These are phyloP conservation scores for Hypomyces perniciosus DNA, from an alignment of 2,329 filamentous ascomycete genomes.

Conservation along the genomic window DNA sequence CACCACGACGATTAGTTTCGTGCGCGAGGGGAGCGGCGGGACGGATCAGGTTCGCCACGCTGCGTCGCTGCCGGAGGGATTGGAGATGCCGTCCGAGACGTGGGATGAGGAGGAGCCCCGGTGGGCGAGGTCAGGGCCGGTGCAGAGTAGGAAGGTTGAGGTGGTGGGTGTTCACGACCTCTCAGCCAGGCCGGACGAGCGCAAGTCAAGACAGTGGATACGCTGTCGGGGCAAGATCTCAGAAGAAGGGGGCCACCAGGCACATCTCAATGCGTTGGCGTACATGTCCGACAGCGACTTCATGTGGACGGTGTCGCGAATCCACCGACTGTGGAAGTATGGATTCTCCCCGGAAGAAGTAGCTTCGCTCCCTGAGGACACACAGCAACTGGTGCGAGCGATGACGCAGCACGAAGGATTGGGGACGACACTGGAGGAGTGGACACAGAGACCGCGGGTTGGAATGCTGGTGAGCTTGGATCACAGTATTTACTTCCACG, in stretches of 20 bases:
- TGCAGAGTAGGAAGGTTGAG: constrained; percentile 40
- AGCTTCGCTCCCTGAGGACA: constrained; percentile 40
- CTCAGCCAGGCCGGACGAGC: constrained; percentile 49
- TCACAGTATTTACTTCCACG: constrained; percentile 66
- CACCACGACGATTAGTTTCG: constrained; percentile 89
- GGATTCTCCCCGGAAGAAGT: constrained; percentile 49
- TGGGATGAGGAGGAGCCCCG: constrained; percentile 42
- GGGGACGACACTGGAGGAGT: constrained; percentile 38
- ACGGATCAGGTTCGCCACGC: constrained; percentile 56
- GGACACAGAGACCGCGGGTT: constrained; percentile 49
- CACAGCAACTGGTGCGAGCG: constrained; percentile 30
- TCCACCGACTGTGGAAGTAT: constrained; percentile 76
- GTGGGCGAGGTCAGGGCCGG: constrained; percentile 45
- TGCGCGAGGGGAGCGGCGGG: constrained; percentile 55
- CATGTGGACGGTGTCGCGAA: constrained; percentile 77
- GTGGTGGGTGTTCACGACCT: constrained; percentile 31
- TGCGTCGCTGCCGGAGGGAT: constrained; percentile 47
- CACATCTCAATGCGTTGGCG: constrained; percentile 80
- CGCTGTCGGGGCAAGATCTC: constrained; percentile 70
- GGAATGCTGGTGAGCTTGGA: constrained; percentile 85
- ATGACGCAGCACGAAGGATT: constrained; percentile 39
- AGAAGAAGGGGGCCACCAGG: constrained; percentile 64
- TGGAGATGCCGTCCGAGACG: constrained; percentile 32
- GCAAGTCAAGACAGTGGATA: constrained; percentile 68
- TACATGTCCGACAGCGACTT: constrained; percentile 94